Base-by-base conservation (phyloP, 1,284 basidiomycete species). In the Lignosus rhinocerotis region DNA sequence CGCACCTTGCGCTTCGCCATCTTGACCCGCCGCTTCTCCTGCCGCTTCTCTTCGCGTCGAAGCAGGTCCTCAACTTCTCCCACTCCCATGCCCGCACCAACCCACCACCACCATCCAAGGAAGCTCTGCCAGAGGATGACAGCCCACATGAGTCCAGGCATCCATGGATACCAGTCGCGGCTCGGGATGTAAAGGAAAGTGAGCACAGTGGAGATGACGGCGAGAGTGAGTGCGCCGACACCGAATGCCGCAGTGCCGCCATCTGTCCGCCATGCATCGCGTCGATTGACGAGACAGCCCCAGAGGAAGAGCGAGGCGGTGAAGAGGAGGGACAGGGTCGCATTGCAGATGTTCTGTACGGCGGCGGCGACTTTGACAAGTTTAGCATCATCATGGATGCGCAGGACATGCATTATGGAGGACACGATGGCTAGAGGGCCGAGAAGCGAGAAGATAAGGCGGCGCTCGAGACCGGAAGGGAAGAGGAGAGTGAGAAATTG, bases 91-190 rank as follows among this genome's bases (percentile, higher is more conserved):
- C 94, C 94, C 1, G 92, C 88, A 16, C 95, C 95, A 19, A 96
- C 94, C 94, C 94, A 98, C 94, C 94, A 96, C 94, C 94, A 96
- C 92, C 93, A 96, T 0, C 92, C 93, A 31, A 93, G 72, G 69
- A 93, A 93, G 73, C 86, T 92, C 78, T 97, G 94, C 94, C 94
- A 96, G 16, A 96, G 82, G 11, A 96, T 84, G 43, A 95, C 86
- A 3, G 90, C 87, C 85, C 92, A 94, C 73, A 93, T 86, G 48
- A 96, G 78, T 34, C 86, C 83, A 2, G 92, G 90, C 60, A 96
- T 79, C 94, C 94, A 97, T 11, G 86, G 79, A 64, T 92, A 92
- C 64, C 92, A 85, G 62, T 93, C 89, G 68, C 90, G 87, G 51
- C 82, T 77, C 7, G 87, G 88, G 36, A 97, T 90, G 67, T 94